phyloP scores from a whole-genome alignment of 371 early-diverging fungal species.

The Mortierella sp. region DNA sequence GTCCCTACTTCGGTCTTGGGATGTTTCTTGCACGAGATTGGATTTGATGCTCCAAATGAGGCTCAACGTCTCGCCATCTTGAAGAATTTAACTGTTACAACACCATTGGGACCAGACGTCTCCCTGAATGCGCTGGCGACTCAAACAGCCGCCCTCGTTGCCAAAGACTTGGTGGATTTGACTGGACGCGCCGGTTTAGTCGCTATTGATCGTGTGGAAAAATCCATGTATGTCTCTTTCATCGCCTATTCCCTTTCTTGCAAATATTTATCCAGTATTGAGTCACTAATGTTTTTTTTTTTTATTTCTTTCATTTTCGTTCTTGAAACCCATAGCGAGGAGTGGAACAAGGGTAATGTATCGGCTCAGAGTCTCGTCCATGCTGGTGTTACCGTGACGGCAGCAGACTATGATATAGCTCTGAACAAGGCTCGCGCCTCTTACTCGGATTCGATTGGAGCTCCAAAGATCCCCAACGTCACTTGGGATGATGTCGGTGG shows the following conservation, averaged over 20 bases:
- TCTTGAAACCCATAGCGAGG: constrained; percentile 18
- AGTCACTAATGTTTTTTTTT: background rate
- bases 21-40: constrained; percentile 83
- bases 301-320: background rate
- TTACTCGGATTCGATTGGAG: constrained; percentile 94
- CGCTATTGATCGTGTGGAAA: constrained; percentile 76
- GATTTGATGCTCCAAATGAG: constrained; percentile 82
- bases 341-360: constrained; percentile 46
- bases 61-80: constrained; percentile 73
- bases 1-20: constrained; percentile 78
- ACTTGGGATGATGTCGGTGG: constrained; percentile 99
- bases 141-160: constrained; percentile 93
- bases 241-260: background rate
- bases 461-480: constrained; percentile 96
- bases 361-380: constrained; percentile 67
- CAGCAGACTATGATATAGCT: constrained; percentile 84
- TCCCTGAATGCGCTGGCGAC: constrained; percentile 78
- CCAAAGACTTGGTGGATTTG: constrained; percentile 85
- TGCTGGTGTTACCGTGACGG: constrained; percentile 81
- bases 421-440: constrained; percentile 83
- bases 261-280: background rate
- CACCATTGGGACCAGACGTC: constrained; percentile 82
- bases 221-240: constrained; percentile 60
- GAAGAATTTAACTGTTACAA: constrained; percentile 61
- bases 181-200: constrained; percentile 78